phyloP scores from a whole-genome alignment of 2,329 filamentous ascomycete species.

The Paraphaeosphaeria sporulosa region DNA sequence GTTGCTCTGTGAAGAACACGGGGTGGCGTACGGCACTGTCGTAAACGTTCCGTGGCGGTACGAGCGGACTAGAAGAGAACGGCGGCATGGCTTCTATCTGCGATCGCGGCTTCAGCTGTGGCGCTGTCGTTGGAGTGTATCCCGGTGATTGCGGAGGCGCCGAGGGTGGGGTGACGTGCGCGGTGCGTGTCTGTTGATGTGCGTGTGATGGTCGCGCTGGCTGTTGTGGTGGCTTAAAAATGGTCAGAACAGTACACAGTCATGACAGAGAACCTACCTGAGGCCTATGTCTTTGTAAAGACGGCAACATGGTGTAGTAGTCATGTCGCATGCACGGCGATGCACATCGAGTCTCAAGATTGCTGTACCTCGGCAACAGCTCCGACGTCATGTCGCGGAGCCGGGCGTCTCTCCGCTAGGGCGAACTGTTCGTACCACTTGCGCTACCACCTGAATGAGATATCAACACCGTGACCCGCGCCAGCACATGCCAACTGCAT shows the following conservation, averaged over 20 bases:
- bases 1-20: constrained; percentile 75
- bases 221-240: constrained; percentile 31
- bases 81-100: constrained; percentile 61
- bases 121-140: constrained; percentile 8
- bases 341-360: constrained; percentile 1
- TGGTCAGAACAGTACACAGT: constrained; percentile 21
- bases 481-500: constrained; percentile 21
- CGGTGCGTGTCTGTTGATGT: constrained; percentile 36
- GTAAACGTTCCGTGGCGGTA: constrained; percentile 43
- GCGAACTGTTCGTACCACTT: constrained; percentile 16
- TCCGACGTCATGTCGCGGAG: constrained; percentile 38
- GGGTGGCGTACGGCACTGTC: constrained; percentile 72
- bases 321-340: constrained; percentile 16
- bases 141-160: constrained; percentile 15
- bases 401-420: constrained; percentile 34
- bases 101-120: constrained; percentile 41
- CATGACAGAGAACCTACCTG: constrained; percentile 36
- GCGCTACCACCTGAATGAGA: constrained; percentile 17
- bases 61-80: constrained; percentile 25
- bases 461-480: constrained; percentile 12
- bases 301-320: constrained; percentile 44
- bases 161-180: constrained; percentile 21
- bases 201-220: constrained; percentile 27
- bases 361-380: constrained; percentile 33
- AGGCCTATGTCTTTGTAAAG: constrained; percentile 50